Evolutionary conservation across 1,284 basidiomycete species (phyloP).

Genomic region (Leccinum fallax): DNA sequence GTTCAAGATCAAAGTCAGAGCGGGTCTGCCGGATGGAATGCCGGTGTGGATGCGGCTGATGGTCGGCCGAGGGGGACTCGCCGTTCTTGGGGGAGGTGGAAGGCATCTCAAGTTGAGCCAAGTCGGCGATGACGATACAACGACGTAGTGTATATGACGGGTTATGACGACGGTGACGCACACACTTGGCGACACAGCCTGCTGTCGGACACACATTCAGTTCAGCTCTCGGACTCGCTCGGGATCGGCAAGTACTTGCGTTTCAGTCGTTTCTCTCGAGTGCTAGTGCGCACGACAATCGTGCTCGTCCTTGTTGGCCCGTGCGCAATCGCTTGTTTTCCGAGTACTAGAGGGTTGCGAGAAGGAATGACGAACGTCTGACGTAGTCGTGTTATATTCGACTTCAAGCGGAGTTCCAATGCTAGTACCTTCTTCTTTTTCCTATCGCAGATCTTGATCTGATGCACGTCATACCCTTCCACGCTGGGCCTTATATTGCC

Average conservation of each 20-base stretch:
- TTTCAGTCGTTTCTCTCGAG: slow-evolving; percentile 19
- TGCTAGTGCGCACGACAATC: slow-evolving; percentile 3
- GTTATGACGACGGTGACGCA: slow-evolving; percentile 17
- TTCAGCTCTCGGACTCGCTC: slow-evolving; percentile 26
- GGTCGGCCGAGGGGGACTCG: slow-evolving; percentile 28
- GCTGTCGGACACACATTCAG: slow-evolving; percentile 22
- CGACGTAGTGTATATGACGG: slow-evolving; percentile 1
- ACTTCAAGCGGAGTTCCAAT: slow-evolving; percentile 41
- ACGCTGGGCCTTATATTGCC: slow-evolving; percentile 23
- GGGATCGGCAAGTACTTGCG: slow-evolving; percentile 31
- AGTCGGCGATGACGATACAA: slow-evolving; percentile 12
- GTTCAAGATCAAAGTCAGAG: slow-evolving; percentile 82
- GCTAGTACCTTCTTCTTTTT: slow-evolving; percentile 12
- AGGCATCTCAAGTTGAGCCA: slow-evolving; percentile 22
- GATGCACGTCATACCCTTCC: slow-evolving; percentile 37
- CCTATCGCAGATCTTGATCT: slow-evolving; percentile 42
- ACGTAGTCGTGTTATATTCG: slow-evolving; percentile 44
- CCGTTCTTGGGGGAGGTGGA: slow-evolving; percentile 30
- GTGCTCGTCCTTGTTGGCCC: slow-evolving; percentile 31
- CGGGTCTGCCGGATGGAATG: slow-evolving; percentile 46
- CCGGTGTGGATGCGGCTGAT: slow-evolving; percentile 21
- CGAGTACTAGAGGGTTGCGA: slow-evolving; percentile 34
- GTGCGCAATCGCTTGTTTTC: slow-evolving; percentile 33
- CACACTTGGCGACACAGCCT: slow-evolving; percentile 27
- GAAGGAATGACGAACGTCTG: slow-evolving; percentile 41